Base-by-base conservation (phyloP, 73 alveolate species). In the Halteria grandinella region DNA sequence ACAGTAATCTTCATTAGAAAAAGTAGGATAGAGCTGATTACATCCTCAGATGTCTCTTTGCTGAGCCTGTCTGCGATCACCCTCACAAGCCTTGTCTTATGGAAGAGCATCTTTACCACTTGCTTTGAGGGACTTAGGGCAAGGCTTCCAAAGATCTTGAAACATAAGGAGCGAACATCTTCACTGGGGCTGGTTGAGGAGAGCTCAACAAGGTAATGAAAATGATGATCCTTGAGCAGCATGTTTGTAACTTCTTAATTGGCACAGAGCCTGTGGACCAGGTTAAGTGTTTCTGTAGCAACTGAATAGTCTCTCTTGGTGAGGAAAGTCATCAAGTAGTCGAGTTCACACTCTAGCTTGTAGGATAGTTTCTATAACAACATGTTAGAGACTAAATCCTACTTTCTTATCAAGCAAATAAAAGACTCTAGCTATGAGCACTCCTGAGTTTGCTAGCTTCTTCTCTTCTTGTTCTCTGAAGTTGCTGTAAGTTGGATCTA, bases 11-110 rank as follows among this genome's bases (percentile, higher is more conserved):
- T 55, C 62, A 55, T 54, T 5, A 73, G 24, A 17, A 73, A 34
- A 5, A 28, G 17, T 1, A 57, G 8, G 4, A 57, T 51, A 21
- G 86, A 31, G 12, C 60, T 47, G 10, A 55, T 24, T 7, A 73
- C 86, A 73, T 73, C 86, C 55, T 73, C 86, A 14, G 77, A 55
- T 20, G 41, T 6, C 37, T 71, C 84, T 15, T 29, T 52, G 20
- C 31, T 71, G 4, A 71, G 8, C 36, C 55, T 49, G 15, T 15
- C 7, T 1, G 1, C 34, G 3, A 71, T 11, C 32, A n/a, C 18
- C 8, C 51, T 51, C 14, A 53, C 25, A 5, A 71, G 14, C 7
- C 25, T 51, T 5, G 37, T 12, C 27, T 71, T 4, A 28, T 20
- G 51, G 45, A 53, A 52, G 20, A 71, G n/a, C 31, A 50, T 28